Evolutionary conservation across 164 flowering plant species (phyloP).

Genomic region (Saururus chinensis): DNA sequence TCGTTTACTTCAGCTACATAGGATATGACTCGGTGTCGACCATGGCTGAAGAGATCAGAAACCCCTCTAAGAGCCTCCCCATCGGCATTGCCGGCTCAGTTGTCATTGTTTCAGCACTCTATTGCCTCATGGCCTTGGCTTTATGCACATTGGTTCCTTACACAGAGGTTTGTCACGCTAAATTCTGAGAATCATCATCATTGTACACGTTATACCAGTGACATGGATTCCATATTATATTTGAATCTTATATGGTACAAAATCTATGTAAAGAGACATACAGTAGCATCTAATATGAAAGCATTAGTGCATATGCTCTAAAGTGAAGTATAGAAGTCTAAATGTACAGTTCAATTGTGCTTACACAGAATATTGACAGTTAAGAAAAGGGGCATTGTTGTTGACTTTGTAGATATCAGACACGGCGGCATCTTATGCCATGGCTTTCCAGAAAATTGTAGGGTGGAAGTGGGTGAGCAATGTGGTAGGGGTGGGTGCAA

Average conservation of each 20-base stretch:
- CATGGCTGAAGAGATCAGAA: slow-evolving; percentile 71
- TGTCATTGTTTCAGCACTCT: slow-evolving; percentile 41
- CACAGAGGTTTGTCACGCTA: slow-evolving; percentile 28
- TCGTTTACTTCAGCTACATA: slow-evolving; percentile 64
- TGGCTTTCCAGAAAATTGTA: slow-evolving; percentile 39
- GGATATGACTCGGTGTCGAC: slow-evolving; percentile 85
- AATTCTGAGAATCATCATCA: background rate
- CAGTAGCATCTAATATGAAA: no score
- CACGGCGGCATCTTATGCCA: slow-evolving; percentile 43
- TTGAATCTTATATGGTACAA: no score
- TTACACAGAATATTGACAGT: no score
- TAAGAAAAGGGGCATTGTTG: background rate
- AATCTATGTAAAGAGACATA: no score
- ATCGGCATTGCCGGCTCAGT: slow-evolving; percentile 71
- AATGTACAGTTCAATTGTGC: no score
- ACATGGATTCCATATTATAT: no score
- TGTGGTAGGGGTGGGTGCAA: slow-evolving; percentile 71
- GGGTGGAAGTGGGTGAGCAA: slow-evolving; percentile 80
- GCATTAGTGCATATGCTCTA: no score
- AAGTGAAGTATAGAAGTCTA: no score
- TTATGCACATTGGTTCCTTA: slow-evolving; percentile 63
- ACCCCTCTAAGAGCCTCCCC: slow-evolving; percentile 61
- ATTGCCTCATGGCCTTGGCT: slow-evolving; percentile 63
- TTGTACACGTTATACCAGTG: no score
- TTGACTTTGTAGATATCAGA: slow-evolving; percentile 32